Conservation (phyloP, 2,329 filamentous ascomycete genomes). For the Zymoseptoria passerinii region DNA sequence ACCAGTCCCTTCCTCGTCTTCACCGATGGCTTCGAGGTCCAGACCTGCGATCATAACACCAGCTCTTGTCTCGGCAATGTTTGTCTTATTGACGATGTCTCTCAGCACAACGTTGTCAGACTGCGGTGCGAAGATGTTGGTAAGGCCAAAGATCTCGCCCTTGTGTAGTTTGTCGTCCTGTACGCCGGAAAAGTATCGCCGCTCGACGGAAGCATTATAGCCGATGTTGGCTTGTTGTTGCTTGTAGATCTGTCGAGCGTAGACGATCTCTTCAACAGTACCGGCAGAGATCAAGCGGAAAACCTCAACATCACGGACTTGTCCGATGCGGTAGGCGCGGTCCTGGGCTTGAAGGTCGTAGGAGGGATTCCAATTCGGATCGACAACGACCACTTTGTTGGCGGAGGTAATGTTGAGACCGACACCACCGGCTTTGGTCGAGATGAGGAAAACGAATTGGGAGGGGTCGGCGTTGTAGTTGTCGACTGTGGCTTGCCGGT, state of each 20-base stretch:
- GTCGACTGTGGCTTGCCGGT: conserved; percentile 71
- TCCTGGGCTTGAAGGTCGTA: conserved; percentile 96
- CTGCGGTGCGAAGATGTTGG: conserved; percentile 78
- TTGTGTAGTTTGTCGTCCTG: conserved; percentile 75
- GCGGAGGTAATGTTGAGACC: conserved; percentile 95
- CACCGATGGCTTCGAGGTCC: conserved; percentile 59
- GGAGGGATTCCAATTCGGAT: conserved; percentile 95
- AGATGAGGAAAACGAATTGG: conserved; percentile 94
- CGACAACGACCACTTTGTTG: conserved; percentile 95
- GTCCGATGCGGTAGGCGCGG: conserved; percentile 89
- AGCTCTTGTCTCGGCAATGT: conserved; percentile 84
- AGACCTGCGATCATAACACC: conserved; percentile 74
- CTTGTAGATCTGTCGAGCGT: conserved; percentile 96
- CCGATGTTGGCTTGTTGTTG: conserved; percentile 98
- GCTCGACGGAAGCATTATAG: conserved; percentile 84
- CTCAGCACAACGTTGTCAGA: conserved; percentile 70
- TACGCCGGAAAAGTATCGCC: conserved; percentile 90
- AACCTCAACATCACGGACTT: conserved; percentile 86
- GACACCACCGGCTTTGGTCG: conserved; percentile 84
- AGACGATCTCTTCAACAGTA: conserved; percentile 94
- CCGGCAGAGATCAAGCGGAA: conserved; percentile 85
- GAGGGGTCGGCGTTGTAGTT: conserved; percentile 81
- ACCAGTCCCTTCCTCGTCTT: conserved; percentile 37
- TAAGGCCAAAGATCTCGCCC: conserved; percentile 86
- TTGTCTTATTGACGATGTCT: conserved; percentile 98